Evolutionary conservation across 371 early-diverging fungal genomes (phyloP).

Genomic region (Mortierella sp.): DNA sequence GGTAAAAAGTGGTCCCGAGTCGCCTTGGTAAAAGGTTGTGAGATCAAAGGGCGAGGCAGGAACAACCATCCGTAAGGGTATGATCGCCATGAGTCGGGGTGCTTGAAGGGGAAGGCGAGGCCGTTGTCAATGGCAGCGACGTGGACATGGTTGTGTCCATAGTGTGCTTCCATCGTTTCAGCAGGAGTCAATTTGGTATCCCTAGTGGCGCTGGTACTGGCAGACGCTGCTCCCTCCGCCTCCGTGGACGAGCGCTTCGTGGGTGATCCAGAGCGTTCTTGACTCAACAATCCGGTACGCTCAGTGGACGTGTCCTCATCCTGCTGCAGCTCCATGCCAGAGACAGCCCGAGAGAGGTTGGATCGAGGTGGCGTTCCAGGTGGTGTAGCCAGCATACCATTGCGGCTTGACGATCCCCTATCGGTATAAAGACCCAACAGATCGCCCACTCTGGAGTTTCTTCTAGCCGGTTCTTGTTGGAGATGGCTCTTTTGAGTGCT

Average conservation of each 20-base stretch:
- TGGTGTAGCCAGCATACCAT: slow-evolving; percentile 28
- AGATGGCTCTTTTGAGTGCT: slow-evolving; percentile 26
- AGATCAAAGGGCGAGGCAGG: slow-evolving; percentile 72
- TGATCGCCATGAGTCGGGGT: slow-evolving; percentile 91
- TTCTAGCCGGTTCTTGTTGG: slow-evolving; percentile 36
- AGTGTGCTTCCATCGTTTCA: slow-evolving; percentile 27
- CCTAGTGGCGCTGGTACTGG: not conserved
- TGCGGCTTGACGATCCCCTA: slow-evolving; percentile 14
- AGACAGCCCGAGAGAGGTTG: slow-evolving; percentile 19
- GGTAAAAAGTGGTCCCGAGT: slow-evolving; percentile 78
- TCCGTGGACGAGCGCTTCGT: slow-evolving; percentile 1
- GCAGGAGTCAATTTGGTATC: not conserved
- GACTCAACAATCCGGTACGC: slow-evolving; percentile 1
- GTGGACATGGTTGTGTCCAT: slow-evolving; percentile 64
- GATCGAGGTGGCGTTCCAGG: slow-evolving; percentile 41
- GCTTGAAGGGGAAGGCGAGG: slow-evolving; percentile 93
- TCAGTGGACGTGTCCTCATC: slow-evolving; percentile 6
- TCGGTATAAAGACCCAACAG: slow-evolving; percentile 28
- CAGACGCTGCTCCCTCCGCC: not conserved
- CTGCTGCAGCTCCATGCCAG: slow-evolving; percentile 21
- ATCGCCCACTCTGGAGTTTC: slow-evolving; percentile 45
- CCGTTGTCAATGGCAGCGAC: slow-evolving; percentile 95
- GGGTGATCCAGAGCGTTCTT: slow-evolving; percentile 13
- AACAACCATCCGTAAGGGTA: slow-evolving; percentile 93
- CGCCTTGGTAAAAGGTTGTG: slow-evolving; percentile 76